Evolutionary conservation across 2,329 filamentous ascomycete species (phyloP).

Genomic region (Fusarium nisikadoi): DNA sequence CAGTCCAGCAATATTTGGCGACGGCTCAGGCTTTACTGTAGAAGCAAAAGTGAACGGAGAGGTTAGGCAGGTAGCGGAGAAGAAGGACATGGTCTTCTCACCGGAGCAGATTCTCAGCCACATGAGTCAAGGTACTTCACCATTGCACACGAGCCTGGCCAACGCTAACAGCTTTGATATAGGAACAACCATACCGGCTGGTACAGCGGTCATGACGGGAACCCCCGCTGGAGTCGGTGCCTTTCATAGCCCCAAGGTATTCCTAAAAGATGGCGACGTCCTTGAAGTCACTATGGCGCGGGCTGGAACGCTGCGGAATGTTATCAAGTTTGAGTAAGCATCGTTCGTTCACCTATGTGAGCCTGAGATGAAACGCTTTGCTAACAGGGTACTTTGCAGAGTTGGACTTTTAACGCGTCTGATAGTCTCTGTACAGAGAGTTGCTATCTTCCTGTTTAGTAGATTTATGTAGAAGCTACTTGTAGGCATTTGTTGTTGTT

Average conservation of each 20-base stretch:
- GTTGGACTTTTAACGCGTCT: not conserved
- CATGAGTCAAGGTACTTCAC: not conserved
- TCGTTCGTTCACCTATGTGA: not conserved
- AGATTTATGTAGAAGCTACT: not conserved
- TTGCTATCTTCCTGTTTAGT: not conserved
- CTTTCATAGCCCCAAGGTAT: not conserved
- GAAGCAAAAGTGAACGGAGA: not conserved
- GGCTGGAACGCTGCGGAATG: not conserved
- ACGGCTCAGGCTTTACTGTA: not conserved
- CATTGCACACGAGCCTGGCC: fast-evolving
- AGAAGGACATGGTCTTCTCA: not conserved
- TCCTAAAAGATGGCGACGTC: not conserved
- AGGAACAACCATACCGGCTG: not conserved
- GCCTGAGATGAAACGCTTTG: not conserved
- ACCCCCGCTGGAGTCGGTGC: not conserved
- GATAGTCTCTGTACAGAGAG: not conserved
- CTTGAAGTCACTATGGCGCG: not conserved
- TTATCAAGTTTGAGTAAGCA: not conserved
- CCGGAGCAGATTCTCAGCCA: not conserved
- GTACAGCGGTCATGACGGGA: not conserved
- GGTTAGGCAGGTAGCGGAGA: not conserved
- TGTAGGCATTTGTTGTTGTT: fast-evolving
- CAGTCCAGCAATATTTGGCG: not conserved
- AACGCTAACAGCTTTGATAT: not conserved
- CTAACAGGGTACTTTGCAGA: not conserved